A percentile compares a stretch with the other conserved stretches of the same genome.
phyloP scores from a whole-genome alignment of 305 asterid species.

The Fraxinus latifolia region DNA sequence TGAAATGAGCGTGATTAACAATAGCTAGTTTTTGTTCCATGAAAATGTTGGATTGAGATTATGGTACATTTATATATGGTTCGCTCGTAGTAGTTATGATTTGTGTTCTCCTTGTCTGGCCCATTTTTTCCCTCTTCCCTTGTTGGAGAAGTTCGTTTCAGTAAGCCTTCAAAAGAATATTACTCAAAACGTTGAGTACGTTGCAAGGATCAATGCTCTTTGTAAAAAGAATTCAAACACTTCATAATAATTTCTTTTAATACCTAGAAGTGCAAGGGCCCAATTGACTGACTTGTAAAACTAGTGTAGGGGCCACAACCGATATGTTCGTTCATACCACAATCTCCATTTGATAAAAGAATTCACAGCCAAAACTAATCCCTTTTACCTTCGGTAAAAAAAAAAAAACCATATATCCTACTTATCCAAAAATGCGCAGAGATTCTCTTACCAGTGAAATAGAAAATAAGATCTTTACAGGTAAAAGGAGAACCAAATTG shows the following conservation, averaged over 20 bases:
- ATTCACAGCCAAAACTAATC: not conserved
- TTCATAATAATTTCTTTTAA: not conserved
- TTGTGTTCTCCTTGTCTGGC: not conserved
- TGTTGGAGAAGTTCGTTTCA: not conserved
- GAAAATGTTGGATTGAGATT: not conserved
- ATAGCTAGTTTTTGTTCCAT: not conserved
- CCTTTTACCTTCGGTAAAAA: not conserved
- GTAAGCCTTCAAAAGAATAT: not conserved
- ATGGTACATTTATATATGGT: not conserved
- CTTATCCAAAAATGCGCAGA: not conserved
- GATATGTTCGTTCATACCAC: not conserved
- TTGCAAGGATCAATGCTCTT: not conserved
- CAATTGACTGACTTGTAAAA: not conserved
- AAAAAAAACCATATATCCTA: not conserved
- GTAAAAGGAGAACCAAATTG: not conserved
- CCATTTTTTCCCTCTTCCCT: not conserved
- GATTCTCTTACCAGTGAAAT: not conserved
- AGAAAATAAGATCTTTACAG: slow-evolving; percentile 19
- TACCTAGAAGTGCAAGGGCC: not conserved
- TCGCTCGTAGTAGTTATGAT: not conserved
- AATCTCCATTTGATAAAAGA: not conserved
- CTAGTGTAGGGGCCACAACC: not conserved
- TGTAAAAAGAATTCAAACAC: not conserved
- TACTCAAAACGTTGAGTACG: not conserved
- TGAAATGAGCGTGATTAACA: not conserved